Evolutionary conservation across 257 asterid species (phyloP), one percentile per base, ranked within the genome.

Genomic region (Forsythia suspensa): DNA sequence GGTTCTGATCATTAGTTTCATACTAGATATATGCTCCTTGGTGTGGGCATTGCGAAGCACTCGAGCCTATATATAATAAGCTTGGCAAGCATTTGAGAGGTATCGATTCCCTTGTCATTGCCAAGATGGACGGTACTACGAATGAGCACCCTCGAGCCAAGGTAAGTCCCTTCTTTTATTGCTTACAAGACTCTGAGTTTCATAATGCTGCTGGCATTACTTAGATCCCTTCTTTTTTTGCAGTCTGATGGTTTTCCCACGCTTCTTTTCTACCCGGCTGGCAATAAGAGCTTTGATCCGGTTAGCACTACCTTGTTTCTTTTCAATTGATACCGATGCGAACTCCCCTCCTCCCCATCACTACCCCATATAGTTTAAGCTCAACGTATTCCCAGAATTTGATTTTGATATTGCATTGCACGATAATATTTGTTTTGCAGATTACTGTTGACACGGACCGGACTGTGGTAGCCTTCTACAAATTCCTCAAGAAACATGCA

Each of bases 101-200:
- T 36, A 76, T 93, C 5, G 80, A 88, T 57, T 93, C 99, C 57
- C 93, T 95, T 51, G 91, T 95, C 78, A 86, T 95, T 83, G 98
- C 99, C 79, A 95, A 95, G 92, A 95, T 95, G 97, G 99, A 95
- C 37, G 98, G 99, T 52, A 93, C 98, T 11, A 87, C 96, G 79
- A 95, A 95, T 65, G 99, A 95, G 89, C 98, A 95, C 82, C 98
- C 97, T 41, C 87, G 98, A 70, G 97, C 97, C n/a, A 95, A 95
- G 98, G 98, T 94, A 90, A 20, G 68, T 72, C 46, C 21, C 9
- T 1, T 24, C 18, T 3, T 44, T 63, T 63, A 39, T 63, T 63
- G 69, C 15, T 24, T 29, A 21, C 7, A 4, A 2, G 36, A 59
- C 12, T 59, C 0, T 5, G 34, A 29, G 34, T 29, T 29, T 29